Base-by-base conservation (phyloP, 148 eudicot species). In the Camellia sinensis region DNA sequence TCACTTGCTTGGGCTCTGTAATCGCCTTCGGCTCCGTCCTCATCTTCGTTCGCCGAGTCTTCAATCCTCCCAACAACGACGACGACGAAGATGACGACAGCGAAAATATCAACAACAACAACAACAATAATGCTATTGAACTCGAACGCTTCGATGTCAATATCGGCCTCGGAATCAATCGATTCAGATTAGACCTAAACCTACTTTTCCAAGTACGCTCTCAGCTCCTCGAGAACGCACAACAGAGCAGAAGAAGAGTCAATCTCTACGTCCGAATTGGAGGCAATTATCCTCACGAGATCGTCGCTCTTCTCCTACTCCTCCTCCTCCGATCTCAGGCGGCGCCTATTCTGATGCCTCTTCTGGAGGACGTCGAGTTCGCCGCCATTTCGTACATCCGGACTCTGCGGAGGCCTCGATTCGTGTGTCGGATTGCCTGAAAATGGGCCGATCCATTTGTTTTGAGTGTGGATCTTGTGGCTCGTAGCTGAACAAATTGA, bases 1-100 rank as follows among this genome's bases (percentile, higher is more conserved):
- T 69, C 73, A 69, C 73, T 18, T 69, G 73, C 41, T 19, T 64
- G 8, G 67, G 67, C 22, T 17, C 73, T 45, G 73, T 46, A 3
- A 69, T 69, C 21, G 73, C 73, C 29, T 45, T 69, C 50, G 53
- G 73, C 15, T 69, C 73, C 7, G 67, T 64, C 12, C 0, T 69
- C 53, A 45, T 43, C 12, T 17, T 69, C 73, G 53, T 43, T 43
- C 73, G 73, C 11, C 53, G 52, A 7, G 21, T 17, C 52, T 69
- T 69, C 73, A 17, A 46, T 69, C 50, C 52, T 15, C 19, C 18
- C 9, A 6, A 5, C 53, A 29, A 44, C 50, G 53, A 17, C 52
- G 53, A 17, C 11, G 22, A 5, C 21, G 70, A 19, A 0, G 70
- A 19, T 2, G 18, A 40, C 43, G 46, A 0, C 37, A 29, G 37